Evolutionary conservation across 805 yeast genomes (phyloP), one percentile per base, ranked within the genome.

Genomic region (Candida gorgasii): DNA sequence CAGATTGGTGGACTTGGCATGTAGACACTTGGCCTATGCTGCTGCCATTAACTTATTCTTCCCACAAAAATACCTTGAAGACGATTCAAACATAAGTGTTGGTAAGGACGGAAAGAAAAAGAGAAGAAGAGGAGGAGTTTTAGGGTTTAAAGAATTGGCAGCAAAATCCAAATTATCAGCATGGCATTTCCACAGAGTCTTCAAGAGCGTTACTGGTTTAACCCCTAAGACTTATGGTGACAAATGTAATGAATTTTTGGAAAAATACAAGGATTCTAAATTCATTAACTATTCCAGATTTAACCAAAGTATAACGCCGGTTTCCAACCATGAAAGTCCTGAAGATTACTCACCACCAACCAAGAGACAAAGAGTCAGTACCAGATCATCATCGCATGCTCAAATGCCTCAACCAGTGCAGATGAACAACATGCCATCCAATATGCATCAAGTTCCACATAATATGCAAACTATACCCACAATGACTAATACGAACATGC

Each of bases 121-220:
- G 59, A 74, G 78, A 58, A 78, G 86, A 69, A 72, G 88, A 61
- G 92, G 92, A 14, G 89, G 89, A 31, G 87, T 84, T 8, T 64
- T 84, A 36, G 92, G 90, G 0, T 89, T 89, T 68, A 86, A 87
- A 61, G 96, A 89, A 59, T 73, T 89, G 56, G 96, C 96, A 7
- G 82, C 87, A 15, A 85, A 88, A 57, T 82, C 89, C 8, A 84
- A 84, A 51, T 73, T 89, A 45, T 79, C 88, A 8, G 93, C 96
- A 18, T 89, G 96, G 96, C 96, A 89, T 63, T 89, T 89, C 63
- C 96, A 89, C 69, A 72, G 96, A 39, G 95, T 89, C 17, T 89
- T 89, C 72, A 84, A 89, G 62, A 78, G 83, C 42, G 86, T 88
- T 47, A 86, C 95, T 4, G 92, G 95, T 2, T 74, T 87, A 45